Base-by-base conservation (phyloP, 352 stramenopile genomes). In the Phytophthora sp. region DNA sequence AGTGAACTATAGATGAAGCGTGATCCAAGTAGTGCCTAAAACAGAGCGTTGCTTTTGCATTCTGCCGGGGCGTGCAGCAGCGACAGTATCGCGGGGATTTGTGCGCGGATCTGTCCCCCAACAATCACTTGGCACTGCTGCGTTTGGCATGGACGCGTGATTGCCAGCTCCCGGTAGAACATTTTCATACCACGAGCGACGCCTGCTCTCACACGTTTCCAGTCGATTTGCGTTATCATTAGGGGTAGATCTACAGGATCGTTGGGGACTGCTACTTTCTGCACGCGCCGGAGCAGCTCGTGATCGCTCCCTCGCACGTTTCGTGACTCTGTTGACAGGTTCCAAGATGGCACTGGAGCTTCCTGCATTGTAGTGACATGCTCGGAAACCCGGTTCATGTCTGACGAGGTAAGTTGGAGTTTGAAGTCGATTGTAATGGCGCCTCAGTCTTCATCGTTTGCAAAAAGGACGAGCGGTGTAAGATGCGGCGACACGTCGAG, bases 1-100 rank as follows among this genome's bases (percentile, higher is more conserved):
- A 78, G 45, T 16, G 71, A 78, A 31, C 71, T 73, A 57, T 78
- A 78, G 50, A 78, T 78, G 21, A 67, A 69, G 2, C 45, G 52
- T 23, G 62, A 60, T 15, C 57, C 49, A 23, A 56, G 73, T 2
- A 66, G 15, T 3, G 57, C 63, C 18, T 39, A 53, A 21, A 72
- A 39, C 6, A 75, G 41, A 15, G 61, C 41, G 18, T 78, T 78
- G 33, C 65, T 70, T 30, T 78, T 61, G 31, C 44, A 70, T 60
- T 78, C 71, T 1, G 56, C 65, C 3, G 66, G 62, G 7, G 71
- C 57, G 41, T 66, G 52, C 29, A 78, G 29, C 16, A 78, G 23
- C 13, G 62, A 56, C 26, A 61, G 15, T 6, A 75, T 42, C 57
- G 69, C 61, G 21, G 45, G 36, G 0, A 51, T 33, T 24, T 26